Evolutionary conservation across 179 eudicot genomes (phyloP).

Genomic region (Beta corolliflora): DNA sequence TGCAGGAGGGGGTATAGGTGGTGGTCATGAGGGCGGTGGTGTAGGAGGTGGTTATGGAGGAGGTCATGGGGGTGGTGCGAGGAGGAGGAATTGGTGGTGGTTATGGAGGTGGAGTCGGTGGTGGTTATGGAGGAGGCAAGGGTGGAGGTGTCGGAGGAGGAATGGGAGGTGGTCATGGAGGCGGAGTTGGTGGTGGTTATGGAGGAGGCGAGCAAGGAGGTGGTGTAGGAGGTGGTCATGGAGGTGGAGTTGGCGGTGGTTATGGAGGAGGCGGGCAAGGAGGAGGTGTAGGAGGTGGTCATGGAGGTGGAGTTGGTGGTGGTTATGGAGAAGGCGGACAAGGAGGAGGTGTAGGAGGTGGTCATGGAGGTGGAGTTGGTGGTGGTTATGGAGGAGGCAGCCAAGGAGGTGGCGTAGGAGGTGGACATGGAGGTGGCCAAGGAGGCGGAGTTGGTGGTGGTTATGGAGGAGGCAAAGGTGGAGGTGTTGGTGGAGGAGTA

Average conservation of each 20-base stretch:
- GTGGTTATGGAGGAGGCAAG: neutral
- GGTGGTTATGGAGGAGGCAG: conserved; percentile 8
- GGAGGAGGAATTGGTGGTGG: neutral
- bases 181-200: too few relatives aligned
- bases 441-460: conserved; percentile 5
- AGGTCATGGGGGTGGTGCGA: neutral
- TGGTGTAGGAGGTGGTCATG: neutral
- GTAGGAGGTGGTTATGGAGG: neutral
- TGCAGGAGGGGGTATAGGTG: neutral
- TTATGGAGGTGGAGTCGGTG: neutral
- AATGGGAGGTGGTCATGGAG: too few relatives aligned
- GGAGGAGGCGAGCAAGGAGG: neutral
- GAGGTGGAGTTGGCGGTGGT: neutral
- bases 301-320: neutral
- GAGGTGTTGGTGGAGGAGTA: conserved; percentile 2
- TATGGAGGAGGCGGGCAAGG: neutral
- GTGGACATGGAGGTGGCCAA: neutral
- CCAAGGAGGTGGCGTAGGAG: neutral
- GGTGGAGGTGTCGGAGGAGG: neutral
- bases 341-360: neutral
- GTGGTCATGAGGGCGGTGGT: neutral
- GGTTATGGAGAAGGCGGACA: neutral
- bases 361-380: neutral
- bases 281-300: too few relatives aligned
- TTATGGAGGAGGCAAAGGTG: neutral